Conservation (phyloP, 2,329 filamentous ascomycete species). For the Diaporthe capsici region DNA sequence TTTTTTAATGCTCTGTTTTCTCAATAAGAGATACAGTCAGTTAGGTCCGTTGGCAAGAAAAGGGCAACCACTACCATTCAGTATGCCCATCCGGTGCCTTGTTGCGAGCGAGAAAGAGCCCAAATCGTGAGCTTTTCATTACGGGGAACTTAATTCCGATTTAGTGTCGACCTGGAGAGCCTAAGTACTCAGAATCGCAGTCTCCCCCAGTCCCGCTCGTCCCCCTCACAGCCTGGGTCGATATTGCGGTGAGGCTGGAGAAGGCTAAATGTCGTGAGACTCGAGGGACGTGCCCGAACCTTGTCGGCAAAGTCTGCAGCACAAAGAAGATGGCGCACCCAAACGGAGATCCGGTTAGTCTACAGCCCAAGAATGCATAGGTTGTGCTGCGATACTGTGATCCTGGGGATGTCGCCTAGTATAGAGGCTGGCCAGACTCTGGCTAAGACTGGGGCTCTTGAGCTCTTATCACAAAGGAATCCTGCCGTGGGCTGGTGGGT, state of each 20-base stretch:
- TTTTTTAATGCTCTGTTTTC: not conserved
- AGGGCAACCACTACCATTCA: not conserved
- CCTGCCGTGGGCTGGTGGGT: not conserved
- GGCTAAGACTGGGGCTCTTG: not conserved
- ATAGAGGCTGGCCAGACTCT: not conserved
- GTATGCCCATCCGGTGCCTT: not conserved
- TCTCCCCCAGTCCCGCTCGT: too few species aligned
- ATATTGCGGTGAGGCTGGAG: not conserved
- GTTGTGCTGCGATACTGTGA: not conserved
- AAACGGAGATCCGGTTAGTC: not conserved
- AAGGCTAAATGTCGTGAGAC: not conserved
- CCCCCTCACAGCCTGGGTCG: not conserved
- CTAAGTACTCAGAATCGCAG: not conserved
- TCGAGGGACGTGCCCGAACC: not conserved
- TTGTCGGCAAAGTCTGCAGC: not conserved
- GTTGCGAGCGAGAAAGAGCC: not conserved
- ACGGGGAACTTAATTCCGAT: too few species aligned
- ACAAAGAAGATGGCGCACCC: not conserved
- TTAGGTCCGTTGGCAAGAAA: not conserved
- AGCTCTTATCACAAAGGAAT: not conserved
- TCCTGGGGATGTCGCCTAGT: too few species aligned
- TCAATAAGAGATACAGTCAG: not conserved
- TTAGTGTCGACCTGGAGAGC: not conserved
- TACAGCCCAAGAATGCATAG: not conserved
- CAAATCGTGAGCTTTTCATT: not conserved